Base-by-base conservation (phyloP, 495 filamentous ascomycete genomes). In the Platismatia glauca region DNA sequence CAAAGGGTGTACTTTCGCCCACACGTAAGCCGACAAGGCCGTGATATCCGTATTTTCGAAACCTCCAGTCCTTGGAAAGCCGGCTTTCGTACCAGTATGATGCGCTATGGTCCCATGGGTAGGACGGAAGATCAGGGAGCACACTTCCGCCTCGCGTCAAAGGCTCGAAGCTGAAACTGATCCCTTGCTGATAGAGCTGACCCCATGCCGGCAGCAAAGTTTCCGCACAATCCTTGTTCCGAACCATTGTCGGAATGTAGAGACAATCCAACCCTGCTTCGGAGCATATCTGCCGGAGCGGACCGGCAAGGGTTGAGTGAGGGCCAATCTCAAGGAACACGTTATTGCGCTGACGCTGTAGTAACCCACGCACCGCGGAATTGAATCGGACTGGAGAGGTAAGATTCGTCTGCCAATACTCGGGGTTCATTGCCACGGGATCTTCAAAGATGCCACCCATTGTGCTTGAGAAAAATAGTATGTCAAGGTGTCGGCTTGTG, bases 11-110 rank as follows among this genome's bases (percentile, higher is more conserved):
- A 0, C 70, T 76, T 59, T 76, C 79, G 4, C 72, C 63, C 0
- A 74, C 67, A 4, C 76, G 67, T 1, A 66, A 67, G 0, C 82
- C 82, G 0, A 85, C 69, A 1, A 83, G 59, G 35, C 77, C 74
- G 62, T 81, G 81, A 22, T 76, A 72, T 24, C 70, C 70, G 62
- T 71, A 74, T 8, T 74, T 70, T 57, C 79, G 79, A 22, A 75
- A 67, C 7, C 81, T 73, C 71, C 80, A 81, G 29, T 79, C 74
- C 39, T 68, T 61, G 1, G 67, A 70, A n/a, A 79, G 62, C 11
- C 79, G 74, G 39, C 67, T 76, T 63, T 85, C 82, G 41, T 68
- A 66, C 80, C 80, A 84, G 59, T 75, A 74, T 20, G 56, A 48
- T 7, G 61, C 56, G 12, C 72, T 70, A 35, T 77, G 74, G 12